Conservation (phyloP, 345 rosid species). For the Balakata baccata region DNA sequence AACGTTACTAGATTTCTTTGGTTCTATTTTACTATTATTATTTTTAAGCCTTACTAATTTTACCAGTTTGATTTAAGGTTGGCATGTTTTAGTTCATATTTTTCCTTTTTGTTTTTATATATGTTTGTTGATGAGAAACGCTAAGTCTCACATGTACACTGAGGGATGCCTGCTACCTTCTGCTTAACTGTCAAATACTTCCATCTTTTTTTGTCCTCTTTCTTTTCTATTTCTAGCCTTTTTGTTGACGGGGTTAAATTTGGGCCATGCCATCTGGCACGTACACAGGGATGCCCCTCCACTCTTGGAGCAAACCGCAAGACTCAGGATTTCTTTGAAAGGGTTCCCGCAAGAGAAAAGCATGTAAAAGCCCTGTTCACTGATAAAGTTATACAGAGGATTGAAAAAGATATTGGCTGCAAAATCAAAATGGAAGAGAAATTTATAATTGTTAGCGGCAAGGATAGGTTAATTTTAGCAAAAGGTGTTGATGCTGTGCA, state of each 20-base stretch:
- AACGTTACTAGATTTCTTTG: background rate
- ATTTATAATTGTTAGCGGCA: conserved; percentile 90
- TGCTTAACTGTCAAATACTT: background rate
- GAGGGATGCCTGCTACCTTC: background rate
- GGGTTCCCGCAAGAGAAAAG: conserved; percentile 86
- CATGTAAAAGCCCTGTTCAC: conserved; percentile 70
- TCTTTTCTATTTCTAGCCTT: background rate
- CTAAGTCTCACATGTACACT: background rate
- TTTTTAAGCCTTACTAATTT: background rate
- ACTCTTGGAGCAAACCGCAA: conserved; percentile 94
- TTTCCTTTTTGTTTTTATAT: background rate
- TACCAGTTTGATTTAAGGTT: conserved; percentile 5
- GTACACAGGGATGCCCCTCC: conserved; percentile 84
- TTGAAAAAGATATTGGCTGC: conserved; percentile 83
- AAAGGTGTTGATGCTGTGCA: conserved; percentile 98
- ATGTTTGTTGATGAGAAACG: conserved; percentile 1
- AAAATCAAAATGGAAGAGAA: conserved; percentile 90
- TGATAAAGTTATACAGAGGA: conserved; percentile 70
- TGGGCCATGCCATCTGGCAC: conserved; percentile 12
- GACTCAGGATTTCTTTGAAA: conserved; percentile 89
- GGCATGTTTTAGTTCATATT: background rate
- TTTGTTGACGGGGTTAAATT: conserved; percentile 14
- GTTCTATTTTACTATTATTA: background rate
- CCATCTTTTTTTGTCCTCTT: background rate
- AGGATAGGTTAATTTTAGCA: conserved; percentile 77